These are phyloP conservation scores for Pseudogymnoascus sp. DNA, from an alignment of 2,329 filamentous ascomycete genomes.

Conservation along the genomic window DNA sequence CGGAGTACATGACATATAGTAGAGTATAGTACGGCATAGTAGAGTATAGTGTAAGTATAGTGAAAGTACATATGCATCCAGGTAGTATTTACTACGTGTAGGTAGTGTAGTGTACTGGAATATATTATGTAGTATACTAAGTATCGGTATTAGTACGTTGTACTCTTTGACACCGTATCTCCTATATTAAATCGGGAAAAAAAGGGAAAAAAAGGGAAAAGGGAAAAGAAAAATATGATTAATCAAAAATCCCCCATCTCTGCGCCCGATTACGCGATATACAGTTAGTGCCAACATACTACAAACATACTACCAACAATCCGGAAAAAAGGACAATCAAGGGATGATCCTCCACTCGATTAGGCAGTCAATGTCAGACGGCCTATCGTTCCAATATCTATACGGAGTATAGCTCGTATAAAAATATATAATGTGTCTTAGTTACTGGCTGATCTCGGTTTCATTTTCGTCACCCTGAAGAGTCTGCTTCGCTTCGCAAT, in stretches of 20 bases:
- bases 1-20: not conserved
- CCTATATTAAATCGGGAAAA: not conserved
- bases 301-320: not conserved
- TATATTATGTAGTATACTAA: not conserved
- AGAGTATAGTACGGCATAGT: not conserved
- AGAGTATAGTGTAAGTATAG: not conserved
- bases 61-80: not conserved
- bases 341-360: not conserved
- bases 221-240: not conserved
- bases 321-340: not conserved
- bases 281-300: not conserved
- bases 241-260: not conserved
- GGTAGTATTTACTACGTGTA: not conserved
- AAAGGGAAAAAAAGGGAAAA: not conserved
- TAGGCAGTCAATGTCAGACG: not conserved
- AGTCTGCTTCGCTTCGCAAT: not conserved
- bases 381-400: not conserved
- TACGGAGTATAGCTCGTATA: not conserved
- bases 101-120: not conserved
- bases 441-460: not conserved
- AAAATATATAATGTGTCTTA: slow-evolving; percentile 1
- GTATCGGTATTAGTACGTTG: not conserved
- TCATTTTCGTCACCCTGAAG: not conserved
- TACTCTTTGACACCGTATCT: not conserved
- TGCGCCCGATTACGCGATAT: not conserved